phyloP scores from a whole-genome alignment of 2,329 filamentous ascomycete species.

The Apiospora saccharicola region DNA sequence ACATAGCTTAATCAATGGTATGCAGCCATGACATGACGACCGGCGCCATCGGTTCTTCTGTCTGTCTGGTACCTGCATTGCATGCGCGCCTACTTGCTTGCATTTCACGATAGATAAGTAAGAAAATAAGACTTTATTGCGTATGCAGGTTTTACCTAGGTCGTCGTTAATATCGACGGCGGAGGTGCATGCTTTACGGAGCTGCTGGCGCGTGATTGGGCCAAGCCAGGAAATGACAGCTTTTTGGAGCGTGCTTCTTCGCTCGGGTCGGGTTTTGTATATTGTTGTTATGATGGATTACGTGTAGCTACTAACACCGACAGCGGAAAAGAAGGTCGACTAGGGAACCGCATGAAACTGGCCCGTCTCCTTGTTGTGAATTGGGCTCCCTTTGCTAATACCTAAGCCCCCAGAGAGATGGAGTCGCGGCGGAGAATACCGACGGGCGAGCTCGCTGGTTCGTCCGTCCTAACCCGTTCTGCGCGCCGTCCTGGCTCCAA shows the following conservation, averaged over 20 bases:
- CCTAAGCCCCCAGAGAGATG: not conserved
- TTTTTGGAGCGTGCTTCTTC: not conserved
- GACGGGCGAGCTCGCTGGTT: not conserved
- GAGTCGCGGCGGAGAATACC: conserved; percentile 14
- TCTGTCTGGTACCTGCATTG: not conserved
- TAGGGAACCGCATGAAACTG: conserved; percentile 17
- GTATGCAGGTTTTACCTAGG: conserved; percentile 13
- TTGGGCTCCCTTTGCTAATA: not conserved
- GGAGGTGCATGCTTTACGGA: not conserved
- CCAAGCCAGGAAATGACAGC: not conserved
- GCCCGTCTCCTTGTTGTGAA: not conserved
- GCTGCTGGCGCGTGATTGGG: not conserved
- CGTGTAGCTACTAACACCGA: not conserved
- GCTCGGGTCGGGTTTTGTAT: not conserved
- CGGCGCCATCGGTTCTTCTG: conserved; percentile 12
- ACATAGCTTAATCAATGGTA: not conserved
- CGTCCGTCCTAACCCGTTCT: not conserved
- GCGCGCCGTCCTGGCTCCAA: too few species aligned
- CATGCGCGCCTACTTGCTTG: not conserved
- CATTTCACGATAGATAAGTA: not conserved
- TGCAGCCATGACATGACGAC: not conserved
- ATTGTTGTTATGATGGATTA: not conserved
- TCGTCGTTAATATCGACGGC: not conserved
- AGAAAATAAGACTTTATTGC: not conserved
- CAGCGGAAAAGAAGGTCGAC: not conserved